A percentile compares a stretch with the other conserved stretches of the same genome.
These are phyloP conservation scores for Pyrenochaeta sp. DNA, from an alignment of 2,329 filamentous ascomycete genomes.

Conservation along the genomic window DNA sequence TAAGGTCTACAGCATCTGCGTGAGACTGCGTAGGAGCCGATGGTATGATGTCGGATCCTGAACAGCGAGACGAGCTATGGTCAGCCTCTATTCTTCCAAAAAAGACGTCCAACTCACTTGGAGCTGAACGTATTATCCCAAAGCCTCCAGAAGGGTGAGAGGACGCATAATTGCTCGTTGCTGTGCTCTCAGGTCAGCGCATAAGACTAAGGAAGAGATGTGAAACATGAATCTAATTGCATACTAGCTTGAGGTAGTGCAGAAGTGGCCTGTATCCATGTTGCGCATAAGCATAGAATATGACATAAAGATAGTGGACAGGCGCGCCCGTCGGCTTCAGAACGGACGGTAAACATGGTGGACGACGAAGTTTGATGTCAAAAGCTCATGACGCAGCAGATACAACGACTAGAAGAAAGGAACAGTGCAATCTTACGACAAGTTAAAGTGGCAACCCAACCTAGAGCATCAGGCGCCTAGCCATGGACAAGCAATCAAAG, in stretches of 20 bases:
- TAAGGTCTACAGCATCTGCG: conserved; percentile 5
- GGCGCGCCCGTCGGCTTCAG: conserved; percentile 9
- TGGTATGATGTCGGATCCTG: conserved; percentile 9
- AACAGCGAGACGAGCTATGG: not conserved
- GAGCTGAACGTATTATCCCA: conserved; percentile 24
- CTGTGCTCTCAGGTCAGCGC: conserved; percentile 29
- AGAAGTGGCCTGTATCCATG: conserved; percentile 25
- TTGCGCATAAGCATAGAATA: conserved; percentile 30
- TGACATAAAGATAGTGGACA: conserved; percentile 20
- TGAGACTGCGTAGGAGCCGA: conserved; percentile 12
- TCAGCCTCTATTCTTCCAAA: not conserved
- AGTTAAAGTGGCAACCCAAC: conserved; percentile 23
- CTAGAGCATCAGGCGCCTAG: conserved; percentile 20
- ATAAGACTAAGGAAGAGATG: conserved; percentile 3
- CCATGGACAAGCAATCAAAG: conserved; percentile 32
- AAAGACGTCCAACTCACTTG: conserved; percentile 23
- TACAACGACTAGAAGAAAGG: conserved; percentile 20
- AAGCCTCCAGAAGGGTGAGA: conserved; percentile 6
- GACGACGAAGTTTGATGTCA: conserved; percentile 8
- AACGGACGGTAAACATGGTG: conserved; percentile 22
- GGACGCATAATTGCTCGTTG: conserved; percentile 15
- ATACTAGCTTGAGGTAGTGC: conserved; percentile 33
- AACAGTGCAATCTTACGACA: conserved; percentile 24
- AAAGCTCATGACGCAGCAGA: conserved; percentile 12
- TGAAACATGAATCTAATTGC: conserved; percentile 9